Evolutionary conservation across 176 grass and related monocot species (phyloP), one percentile per base, ranked within the genome.

Genomic region (Paspalum notatum): DNA sequence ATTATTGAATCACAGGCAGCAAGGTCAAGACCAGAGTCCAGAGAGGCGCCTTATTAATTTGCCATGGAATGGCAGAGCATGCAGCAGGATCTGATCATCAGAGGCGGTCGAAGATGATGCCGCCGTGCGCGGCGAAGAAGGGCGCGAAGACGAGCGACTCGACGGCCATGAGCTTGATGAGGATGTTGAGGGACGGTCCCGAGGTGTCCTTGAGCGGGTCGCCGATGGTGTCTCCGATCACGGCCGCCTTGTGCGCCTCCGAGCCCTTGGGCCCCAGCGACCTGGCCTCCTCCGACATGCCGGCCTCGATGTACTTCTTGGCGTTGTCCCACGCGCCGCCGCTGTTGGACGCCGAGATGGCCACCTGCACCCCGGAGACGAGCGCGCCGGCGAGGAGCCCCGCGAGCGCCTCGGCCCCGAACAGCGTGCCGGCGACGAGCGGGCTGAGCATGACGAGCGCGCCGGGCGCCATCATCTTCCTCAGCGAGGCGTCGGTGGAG

Each of bases 241-340:
- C 95, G 7, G 92, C 92, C 37, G 92, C 95, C 74, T 98, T 94
- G 81, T 98, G 95, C 18, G 87, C 80, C 63, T 98, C 90, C 3
- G 90, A 93, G 0, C 95, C 95, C 73, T 94, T 94, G 6, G 95
- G 95, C 9, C 95, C 95, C 15, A 98, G 88, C 64, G 88, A 53
- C 76, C 81, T 83, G 21, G 95, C 95, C 76, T 93, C 85, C 16
- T 92, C 90, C 12, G 95, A 93, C n/a, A 78, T 85, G 7, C 94
- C 94, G 37, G 94, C 91, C 91, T 97, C 94, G 57, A 97, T 97
- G 76, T 94, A 94, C 58, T 97, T 97, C 85, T 97, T 97, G 12
- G 94, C 91, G 77, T 97, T 97, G 82, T 97, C 94, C 94, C 91
- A 97, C 5, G 94, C 94, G 56, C 94, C 91, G 15, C 91, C 91